phyloP scores from a whole-genome alignment of 768 basidiomycete genomes.

The Sarcodon sp. region DNA sequence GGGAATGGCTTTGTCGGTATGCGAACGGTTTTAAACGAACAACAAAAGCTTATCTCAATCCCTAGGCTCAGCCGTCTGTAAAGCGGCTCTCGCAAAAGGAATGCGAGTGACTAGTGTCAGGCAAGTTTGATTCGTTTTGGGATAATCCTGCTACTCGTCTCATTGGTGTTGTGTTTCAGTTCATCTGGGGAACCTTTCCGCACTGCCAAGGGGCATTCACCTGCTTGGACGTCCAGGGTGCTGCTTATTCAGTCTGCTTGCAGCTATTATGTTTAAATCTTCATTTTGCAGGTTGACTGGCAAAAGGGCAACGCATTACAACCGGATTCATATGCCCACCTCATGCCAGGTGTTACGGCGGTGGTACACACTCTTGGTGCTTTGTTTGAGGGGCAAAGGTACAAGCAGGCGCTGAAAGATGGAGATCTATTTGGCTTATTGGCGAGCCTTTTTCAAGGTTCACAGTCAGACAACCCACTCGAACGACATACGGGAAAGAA shows the following conservation, averaged over 20 bases:
- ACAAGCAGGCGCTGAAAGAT: constrained; percentile 62
- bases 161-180: constrained; percentile 23
- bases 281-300: constrained; percentile 65
- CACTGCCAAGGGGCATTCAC: constrained; percentile 83
- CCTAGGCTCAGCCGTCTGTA: constrained; percentile 87
- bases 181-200: constrained; percentile 77
- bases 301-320: constrained; percentile 70
- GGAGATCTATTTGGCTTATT: constrained; percentile 42
- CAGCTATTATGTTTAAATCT: not conserved
- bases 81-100: constrained; percentile 72
- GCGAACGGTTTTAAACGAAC: constrained; percentile 3
- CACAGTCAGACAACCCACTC: constrained; percentile 39
- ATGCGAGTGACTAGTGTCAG: constrained; percentile 86
- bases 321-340: constrained; percentile 56
- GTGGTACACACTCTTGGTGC: constrained; percentile 93
- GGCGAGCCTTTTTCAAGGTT: constrained; percentile 28
- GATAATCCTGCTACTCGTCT: not conserved
- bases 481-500: constrained; percentile 17
- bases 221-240: constrained; percentile 77
- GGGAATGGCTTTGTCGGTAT: constrained; percentile 95
- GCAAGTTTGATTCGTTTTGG: constrained; percentile 23
- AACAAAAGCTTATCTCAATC: not conserved
- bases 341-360: constrained; percentile 55
- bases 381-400: constrained; percentile 66
- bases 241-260: constrained; percentile 6